Conservation (phyloP, 495 filamentous ascomycete genomes). For the Xylaria scruposa region DNA sequence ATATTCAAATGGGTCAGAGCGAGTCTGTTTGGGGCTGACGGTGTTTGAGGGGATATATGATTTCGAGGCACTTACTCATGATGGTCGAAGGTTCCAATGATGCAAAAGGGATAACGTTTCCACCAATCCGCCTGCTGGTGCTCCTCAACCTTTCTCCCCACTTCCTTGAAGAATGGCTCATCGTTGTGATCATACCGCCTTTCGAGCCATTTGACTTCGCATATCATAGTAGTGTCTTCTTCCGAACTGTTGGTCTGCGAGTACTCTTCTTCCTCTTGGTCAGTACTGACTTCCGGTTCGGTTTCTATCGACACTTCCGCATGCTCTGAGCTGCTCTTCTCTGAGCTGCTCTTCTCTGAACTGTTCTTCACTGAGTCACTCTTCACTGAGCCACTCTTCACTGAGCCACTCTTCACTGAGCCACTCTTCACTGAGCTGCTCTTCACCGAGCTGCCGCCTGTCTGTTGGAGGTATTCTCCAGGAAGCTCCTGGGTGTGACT, state of each 20-base stretch:
- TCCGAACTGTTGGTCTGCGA: neutral
- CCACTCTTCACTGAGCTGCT: too few relatives aligned
- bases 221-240: neutral
- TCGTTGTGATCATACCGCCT: neutral
- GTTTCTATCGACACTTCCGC: neutral
- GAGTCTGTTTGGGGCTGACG: neutral
- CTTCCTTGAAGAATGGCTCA: neutral
- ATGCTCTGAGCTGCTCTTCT: too few relatives aligned
- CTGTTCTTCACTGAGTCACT: too few relatives aligned
- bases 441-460: neutral
- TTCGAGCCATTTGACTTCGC: constrained; percentile 11
- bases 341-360: too few relatives aligned
- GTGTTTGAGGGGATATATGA: neutral
- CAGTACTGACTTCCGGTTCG: neutral
- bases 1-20: neutral
- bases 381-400: too few relatives aligned
- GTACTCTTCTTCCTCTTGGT: neutral
- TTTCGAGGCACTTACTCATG: neutral
- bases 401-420: too few relatives aligned
- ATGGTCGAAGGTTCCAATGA: neutral
- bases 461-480: neutral
- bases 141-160: neutral
- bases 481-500: neutral
- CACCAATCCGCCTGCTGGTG: neutral
- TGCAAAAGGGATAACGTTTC: neutral